Base-by-base conservation (phyloP, 345 rosid genomes). In the Acer yangbiense region DNA sequence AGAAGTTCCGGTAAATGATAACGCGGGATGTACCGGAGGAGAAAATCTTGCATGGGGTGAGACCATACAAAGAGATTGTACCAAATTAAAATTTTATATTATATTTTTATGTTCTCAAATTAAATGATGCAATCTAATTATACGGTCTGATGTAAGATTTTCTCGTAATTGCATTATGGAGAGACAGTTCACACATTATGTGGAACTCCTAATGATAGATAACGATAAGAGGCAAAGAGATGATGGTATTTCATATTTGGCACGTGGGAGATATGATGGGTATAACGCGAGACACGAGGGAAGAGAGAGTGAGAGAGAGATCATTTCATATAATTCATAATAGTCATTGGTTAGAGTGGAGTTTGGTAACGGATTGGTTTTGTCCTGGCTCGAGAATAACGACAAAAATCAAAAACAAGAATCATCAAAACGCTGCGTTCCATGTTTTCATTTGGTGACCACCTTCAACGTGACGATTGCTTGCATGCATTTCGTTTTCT, bases 351-450 rank as follows among this genome's bases (percentile, higher is more conserved):
- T 7, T 20, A 1, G 12, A 9, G 52, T 1, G 43, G 76, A 43
- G 69, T 73, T 79, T 76, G 76, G 88, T 79, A 74, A 81, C 80
- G 80, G 84, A 68, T 58, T 78, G 23, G 81, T 61, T 76, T 76
- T 80, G 88, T 85, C 77, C 74, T 12, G 73, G 60, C 29, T 13
- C 11, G 21, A 18, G 48, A 75, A 68, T 58, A 77, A 57, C 11
- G 73, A 57, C 76, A 60, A 14, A 60, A 14, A 10, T 9, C 12
- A 11, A 18, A 21, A 21, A 35, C 8, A 29, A 35, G 29, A 35
- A 52, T 62, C 35, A 18, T 3, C 65, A 9, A 48, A 21, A 44
- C 11, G 68, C 57, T 16, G 4, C 21, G 46, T 0, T 74, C 62
- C 77, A 74, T 46, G 10, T 48, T 43, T 6, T 23, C 6, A 16